Conservation (phyloP, 257 asterid species). For the Gentiana macrophylla region DNA sequence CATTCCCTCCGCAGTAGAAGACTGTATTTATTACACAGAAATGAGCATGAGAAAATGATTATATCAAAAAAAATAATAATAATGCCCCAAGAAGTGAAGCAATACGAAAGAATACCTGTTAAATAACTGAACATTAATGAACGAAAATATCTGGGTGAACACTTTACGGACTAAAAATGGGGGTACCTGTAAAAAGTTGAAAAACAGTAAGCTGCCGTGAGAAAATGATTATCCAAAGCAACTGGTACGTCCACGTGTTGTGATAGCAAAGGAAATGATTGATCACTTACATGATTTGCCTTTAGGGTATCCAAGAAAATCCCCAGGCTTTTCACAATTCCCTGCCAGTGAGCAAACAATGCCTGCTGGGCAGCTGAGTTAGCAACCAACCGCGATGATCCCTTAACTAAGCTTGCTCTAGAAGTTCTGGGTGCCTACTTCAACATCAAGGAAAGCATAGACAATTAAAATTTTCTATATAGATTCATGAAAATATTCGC, state of each 20-base stretch:
- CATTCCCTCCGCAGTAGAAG: slow-evolving; percentile 93
- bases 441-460: slow-evolving; percentile 4
- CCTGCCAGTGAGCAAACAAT: slow-evolving; percentile 98
- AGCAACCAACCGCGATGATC: slow-evolving; percentile 82
- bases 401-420: slow-evolving; percentile 96
- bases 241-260: background rate
- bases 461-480: background rate
- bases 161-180: slow-evolving; percentile 97
- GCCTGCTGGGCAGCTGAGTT: slow-evolving; percentile 90
- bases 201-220: background rate
- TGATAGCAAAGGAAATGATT: slow-evolving; percentile 4
- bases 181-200: slow-evolving; percentile 53
- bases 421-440: slow-evolving; percentile 94
- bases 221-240: background rate
- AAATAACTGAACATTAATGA: slow-evolving; percentile 91
- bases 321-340: slow-evolving; percentile 86
- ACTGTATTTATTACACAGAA: slow-evolving; percentile 30
- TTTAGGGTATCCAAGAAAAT: slow-evolving; percentile 74
- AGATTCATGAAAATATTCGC: background rate
- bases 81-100: slow-evolving; percentile 1
- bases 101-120: slow-evolving; percentile 56
- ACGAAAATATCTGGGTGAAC: slow-evolving; percentile 94
- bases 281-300: slow-evolving; percentile 64
- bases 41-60: background rate
- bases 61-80: background rate